These are phyloP conservation scores for Sphenostylis stenocarpa DNA, from an alignment of 306 rosid species.

Conservation along the genomic window DNA sequence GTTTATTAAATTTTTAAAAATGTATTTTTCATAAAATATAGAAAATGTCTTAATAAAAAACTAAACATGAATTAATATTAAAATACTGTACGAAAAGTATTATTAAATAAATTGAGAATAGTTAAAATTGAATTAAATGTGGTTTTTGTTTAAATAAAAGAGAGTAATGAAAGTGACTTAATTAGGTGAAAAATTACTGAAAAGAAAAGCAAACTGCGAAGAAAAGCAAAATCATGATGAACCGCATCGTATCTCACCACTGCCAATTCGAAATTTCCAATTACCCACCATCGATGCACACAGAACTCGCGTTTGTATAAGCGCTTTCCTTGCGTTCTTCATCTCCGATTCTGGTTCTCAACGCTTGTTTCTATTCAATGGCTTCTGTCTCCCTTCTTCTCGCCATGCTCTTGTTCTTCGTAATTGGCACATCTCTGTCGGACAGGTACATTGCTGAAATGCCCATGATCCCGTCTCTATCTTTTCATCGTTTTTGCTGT, in stretches of 20 bases:
- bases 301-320: background rate
- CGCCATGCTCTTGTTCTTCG: conserved; percentile 1
- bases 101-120: no score
- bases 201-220: background rate
- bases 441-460: conserved; percentile 41
- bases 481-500: background rate
- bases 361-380: background rate
- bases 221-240: conserved; percentile 5
- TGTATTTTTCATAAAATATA: no score
- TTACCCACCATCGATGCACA: background rate
- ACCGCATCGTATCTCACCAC: background rate
- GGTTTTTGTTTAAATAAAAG: no score
- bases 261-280: background rate
- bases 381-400: conserved; percentile 20
- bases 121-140: no score
- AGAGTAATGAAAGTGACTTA: background rate
- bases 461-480: background rate
- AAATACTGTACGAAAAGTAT: no score
- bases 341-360: background rate
- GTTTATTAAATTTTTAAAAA: no score
- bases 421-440: conserved; percentile 33
- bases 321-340: background rate
- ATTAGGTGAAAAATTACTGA: background rate
- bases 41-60: background rate
- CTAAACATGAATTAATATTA: no score